These are phyloP conservation scores for Tulasnella sp. DNA, from an alignment of 768 basidiomycete genomes.

Conservation along the genomic window DNA sequence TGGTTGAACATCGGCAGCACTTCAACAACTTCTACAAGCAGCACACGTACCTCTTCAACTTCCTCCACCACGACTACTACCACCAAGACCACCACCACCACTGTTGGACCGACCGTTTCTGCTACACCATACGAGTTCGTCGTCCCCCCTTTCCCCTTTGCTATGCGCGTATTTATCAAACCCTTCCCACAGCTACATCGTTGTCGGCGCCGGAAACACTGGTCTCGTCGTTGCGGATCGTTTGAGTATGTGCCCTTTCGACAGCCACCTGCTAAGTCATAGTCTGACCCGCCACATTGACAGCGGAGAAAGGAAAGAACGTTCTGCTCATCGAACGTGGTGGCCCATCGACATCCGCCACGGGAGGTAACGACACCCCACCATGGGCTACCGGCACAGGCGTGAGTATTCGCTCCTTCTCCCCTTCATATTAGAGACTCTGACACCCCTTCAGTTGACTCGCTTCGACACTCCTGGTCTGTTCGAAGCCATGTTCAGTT, in stretches of 20 bases:
- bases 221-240: conserved; percentile 54
- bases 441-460: conserved; percentile 33
- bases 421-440: background rate
- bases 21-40: conserved; percentile 22
- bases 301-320: conserved; percentile 46
- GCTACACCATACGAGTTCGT: conserved; percentile 30
- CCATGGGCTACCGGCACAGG: conserved; percentile 28
- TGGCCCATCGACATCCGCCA: conserved; percentile 50
- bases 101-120: background rate
- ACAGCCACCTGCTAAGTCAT: background rate
- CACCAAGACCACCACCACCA: conserved; percentile 44
- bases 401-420: conserved; percentile 2
- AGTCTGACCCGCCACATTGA: background rate
- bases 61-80: conserved; percentile 30
- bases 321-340: conserved; percentile 57
- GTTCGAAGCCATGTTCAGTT: conserved; percentile 59
- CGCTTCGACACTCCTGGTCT: conserved; percentile 60
- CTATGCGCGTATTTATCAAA: background rate
- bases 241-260: conserved; percentile 33
- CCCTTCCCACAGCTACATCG: background rate
- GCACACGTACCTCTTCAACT: background rate
- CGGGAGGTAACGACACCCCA: conserved; percentile 46
- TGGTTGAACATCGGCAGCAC: conserved; percentile 44
- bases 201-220: conserved; percentile 48
- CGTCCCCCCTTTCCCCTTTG: background rate